Evolutionary conservation across 2,329 filamentous ascomycete species (phyloP), one percentile per base, ranked within the genome.

Genomic region (Sclerotinia glacialis): DNA sequence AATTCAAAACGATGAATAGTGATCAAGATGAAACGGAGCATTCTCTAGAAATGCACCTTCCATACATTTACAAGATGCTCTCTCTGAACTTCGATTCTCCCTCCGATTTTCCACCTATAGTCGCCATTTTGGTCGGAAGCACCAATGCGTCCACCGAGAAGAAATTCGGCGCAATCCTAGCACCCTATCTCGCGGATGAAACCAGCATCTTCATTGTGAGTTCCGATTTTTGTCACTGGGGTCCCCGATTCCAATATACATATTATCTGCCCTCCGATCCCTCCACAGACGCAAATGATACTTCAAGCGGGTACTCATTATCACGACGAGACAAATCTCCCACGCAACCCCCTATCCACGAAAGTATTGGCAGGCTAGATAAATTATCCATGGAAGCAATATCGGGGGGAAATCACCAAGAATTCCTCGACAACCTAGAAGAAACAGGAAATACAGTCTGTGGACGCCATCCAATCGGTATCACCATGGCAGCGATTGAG

Each of bases 211-310:
- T 98, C 76, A 85, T 99, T 68, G 85, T 98, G 70, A 95, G 91
- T 77, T 97, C 93, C 0, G 95, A 99, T 77, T 99, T 99, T 77
- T 97, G 94, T 71, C 95, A 99, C 78, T 99, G 95, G 95, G 95
- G 95, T 14, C 73, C 82, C 0, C 84, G 92, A 59, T 99, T 97
- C 78, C 81, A 84, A 65, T 99, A 98, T 78, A 91, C 88, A 37
- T 89, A 89, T 67, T 97, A 97, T 77, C 83, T 87, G 44, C 80
- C 85, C 68, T 67, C 83, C 77, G 83, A 87, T 42, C 80, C 85
- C 68, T 68, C 83, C 21, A 31, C 49, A 42, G 58, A 66, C 31
- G 42, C 28, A 49, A 76, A 77, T 50, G 61, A 66, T 7, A 47
- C 28, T 23, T 50, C 53, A 28, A 64, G 59, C 12, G 76, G 76